A percentile compares a stretch with the other conserved stretches of the same genome.
These are phyloP conservation scores for Chrysanthemum seticuspe DNA, from an alignment of 129 eudicot species.

Conservation along the genomic window DNA sequence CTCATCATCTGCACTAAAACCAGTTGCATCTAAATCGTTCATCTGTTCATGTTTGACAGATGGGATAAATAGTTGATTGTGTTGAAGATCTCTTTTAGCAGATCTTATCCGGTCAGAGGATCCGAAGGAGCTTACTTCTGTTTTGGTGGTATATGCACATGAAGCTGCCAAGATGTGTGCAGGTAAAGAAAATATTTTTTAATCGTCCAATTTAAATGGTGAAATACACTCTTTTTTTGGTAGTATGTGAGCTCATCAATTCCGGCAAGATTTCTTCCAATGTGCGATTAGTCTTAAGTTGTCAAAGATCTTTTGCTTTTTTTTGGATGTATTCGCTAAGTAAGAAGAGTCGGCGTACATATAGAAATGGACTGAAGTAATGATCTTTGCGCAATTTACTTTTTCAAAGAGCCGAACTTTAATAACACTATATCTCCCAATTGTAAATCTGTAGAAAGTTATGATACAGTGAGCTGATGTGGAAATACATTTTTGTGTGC, in stretches of 20 bases:
- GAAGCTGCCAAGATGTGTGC: conserved; percentile 79
- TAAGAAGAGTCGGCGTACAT: conserved; percentile 7
- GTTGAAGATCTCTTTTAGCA: conserved; percentile 77
- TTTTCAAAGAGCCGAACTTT: neutral
- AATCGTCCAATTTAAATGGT: neutral
- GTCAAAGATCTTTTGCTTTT: conserved; percentile 9
- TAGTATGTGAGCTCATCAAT: conserved; percentile 10
- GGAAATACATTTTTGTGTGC: neutral
- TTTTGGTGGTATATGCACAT: conserved; percentile 73
- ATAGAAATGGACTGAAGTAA: neutral
- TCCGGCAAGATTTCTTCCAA: neutral
- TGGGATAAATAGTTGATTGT: conserved; percentile 18
- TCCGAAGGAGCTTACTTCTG: conserved; percentile 85
- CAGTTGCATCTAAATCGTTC: neutral
- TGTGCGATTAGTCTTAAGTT: neutral
- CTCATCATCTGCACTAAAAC: neutral
- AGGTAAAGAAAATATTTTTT: conserved; percentile 39
- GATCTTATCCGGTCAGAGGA: conserved; percentile 85
- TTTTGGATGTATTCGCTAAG: conserved; percentile 14
- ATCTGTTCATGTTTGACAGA: neutral
- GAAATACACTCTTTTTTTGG: conserved; percentile 14
- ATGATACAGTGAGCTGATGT: neutral
- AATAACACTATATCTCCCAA: neutral
- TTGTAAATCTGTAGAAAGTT: neutral
- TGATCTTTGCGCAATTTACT: conserved; percentile 1